Conservation (phyloP, 2,329 filamentous ascomycete genomes). For the Geosmithia putterillii region DNA sequence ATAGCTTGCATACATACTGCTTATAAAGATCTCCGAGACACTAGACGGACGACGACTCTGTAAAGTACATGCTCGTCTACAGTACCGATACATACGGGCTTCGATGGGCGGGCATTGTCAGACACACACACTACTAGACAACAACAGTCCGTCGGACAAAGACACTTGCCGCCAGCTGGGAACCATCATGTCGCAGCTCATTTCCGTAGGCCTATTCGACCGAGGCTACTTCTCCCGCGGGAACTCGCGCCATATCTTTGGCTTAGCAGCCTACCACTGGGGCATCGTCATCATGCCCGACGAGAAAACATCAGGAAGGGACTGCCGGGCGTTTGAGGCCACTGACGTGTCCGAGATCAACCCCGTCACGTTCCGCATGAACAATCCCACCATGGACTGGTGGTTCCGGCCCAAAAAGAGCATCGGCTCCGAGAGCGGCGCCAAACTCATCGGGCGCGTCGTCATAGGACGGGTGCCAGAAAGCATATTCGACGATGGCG, state of each 20-base stretch:
- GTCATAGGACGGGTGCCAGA: conserved; percentile 10
- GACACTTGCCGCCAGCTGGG: neutral
- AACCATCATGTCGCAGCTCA: neutral
- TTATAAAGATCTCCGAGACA: too few relatives aligned
- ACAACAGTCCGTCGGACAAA: too few relatives aligned
- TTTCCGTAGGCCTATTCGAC: conserved; percentile 14
- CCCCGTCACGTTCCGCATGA: conserved; percentile 14
- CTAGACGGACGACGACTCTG: too few relatives aligned
- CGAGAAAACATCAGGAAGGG: conserved; percentile 1
- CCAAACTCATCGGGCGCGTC: conserved; percentile 14
- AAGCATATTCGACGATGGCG: conserved; percentile 4
- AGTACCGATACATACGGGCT: too few relatives aligned
- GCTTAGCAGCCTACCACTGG: conserved; percentile 19
- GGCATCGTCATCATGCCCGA: conserved; percentile 12
- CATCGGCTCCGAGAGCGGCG: conserved; percentile 6
- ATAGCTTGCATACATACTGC: too few relatives aligned
- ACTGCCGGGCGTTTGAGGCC: conserved; percentile 16
- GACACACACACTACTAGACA: too few relatives aligned
- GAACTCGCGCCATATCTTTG: conserved; percentile 9
- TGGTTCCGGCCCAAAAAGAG: conserved; percentile 10
- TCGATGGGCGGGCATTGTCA: too few relatives aligned
- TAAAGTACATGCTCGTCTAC: too few relatives aligned
- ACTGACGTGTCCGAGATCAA: conserved; percentile 17
- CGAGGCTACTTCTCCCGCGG: conserved; percentile 14
- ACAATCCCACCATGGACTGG: conserved; percentile 19